phyloP scores from a whole-genome alignment of 208 protist species.

The Wallacemonas sp. region DNA sequence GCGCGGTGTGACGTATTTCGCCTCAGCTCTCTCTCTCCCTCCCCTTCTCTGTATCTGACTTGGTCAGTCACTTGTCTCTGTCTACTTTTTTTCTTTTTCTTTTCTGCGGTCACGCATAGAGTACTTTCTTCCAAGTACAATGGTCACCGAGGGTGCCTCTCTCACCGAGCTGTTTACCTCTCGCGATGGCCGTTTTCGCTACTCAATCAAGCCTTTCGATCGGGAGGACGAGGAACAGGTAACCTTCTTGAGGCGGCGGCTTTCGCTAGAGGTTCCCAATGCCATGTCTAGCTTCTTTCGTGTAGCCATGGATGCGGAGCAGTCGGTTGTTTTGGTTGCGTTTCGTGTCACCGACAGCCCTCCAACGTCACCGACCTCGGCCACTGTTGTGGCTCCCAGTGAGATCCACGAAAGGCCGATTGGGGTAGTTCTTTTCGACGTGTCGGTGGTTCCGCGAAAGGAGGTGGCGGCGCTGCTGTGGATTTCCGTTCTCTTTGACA shows the following conservation, averaged over 20 bases:
- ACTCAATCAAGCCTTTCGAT: slow-evolving; percentile 1
- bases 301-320: background rate
- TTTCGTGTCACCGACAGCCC: slow-evolving; percentile 1
- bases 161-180: background rate
- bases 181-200: background rate
- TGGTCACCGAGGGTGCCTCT: background rate
- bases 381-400: slow-evolving; percentile 3
- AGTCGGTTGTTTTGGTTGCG: background rate
- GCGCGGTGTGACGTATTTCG: no score
- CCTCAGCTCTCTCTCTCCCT: background rate
- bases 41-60: background rate
- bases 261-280: background rate
- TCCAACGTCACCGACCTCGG: background rate
- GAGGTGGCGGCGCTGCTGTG: slow-evolving; percentile 13
- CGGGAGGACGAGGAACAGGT: background rate
- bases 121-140: no score
- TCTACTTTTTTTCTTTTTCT: no score
- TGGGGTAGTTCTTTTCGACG: slow-evolving; percentile 7
- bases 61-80: no score
- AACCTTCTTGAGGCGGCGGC: background rate
- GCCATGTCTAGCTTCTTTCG: background rate
- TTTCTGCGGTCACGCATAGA: no score
- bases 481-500: slow-evolving; percentile 22
- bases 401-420: background rate
- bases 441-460: background rate